Evolutionary conservation across 1,139 yeast genomes (phyloP).

Genomic region (Lodderomyces theae): DNA sequence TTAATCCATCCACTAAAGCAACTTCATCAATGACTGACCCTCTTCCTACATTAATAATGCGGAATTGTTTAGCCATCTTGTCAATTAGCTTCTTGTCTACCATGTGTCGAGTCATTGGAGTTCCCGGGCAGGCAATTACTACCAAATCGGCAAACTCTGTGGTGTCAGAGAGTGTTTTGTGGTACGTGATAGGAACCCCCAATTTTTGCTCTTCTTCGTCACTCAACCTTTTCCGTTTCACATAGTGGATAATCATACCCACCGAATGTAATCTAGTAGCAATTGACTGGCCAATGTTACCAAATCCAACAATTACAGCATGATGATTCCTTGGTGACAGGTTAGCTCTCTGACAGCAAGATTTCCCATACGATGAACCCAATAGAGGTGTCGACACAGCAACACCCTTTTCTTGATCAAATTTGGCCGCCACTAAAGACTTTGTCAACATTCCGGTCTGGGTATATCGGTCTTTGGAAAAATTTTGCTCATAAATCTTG

Average conservation of each 20-base stretch:
- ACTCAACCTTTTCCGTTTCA: conserved; percentile 52
- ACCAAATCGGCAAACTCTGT: conserved; percentile 52
- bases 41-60: conserved; percentile 76
- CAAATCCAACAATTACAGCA: conserved; percentile 75
- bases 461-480: conserved; percentile 24
- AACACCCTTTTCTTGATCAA: conserved; percentile 36
- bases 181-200: conserved; percentile 47
- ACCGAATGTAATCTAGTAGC: conserved; percentile 55
- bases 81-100: conserved; percentile 49
- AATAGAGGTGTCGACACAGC: conserved; percentile 23
- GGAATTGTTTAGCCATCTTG: conserved; percentile 49
- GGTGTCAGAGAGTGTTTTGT: conserved; percentile 33
- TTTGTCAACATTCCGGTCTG: conserved; percentile 45
- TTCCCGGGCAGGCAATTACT: conserved; percentile 67
- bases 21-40: conserved; percentile 72
- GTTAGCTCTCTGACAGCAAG: conserved; percentile 32
- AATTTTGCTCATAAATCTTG: conserved; percentile 43
- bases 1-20: conserved; percentile 66
- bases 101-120: conserved; percentile 55
- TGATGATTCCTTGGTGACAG: conserved; percentile 55
- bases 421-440: conserved; percentile 32
- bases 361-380: conserved; percentile 50
- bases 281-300: conserved; percentile 68
- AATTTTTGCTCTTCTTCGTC: conserved; percentile 33
- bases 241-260: conserved; percentile 68